Conservation (phyloP, 2,329 filamentous ascomycete species). For the Epichloe hybrida region DNA sequence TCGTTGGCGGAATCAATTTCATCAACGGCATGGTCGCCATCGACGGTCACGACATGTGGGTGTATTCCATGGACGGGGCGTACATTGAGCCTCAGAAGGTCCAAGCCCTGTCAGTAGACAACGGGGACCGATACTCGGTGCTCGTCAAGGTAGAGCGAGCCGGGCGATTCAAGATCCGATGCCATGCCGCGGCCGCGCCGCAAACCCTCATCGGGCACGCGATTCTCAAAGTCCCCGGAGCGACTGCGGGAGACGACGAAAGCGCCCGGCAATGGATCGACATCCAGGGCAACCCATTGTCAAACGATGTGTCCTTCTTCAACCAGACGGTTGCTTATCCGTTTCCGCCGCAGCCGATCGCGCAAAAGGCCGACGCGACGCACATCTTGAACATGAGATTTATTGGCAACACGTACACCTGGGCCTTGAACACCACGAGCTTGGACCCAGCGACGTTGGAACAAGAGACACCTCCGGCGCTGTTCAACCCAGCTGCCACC, state of each 20-base stretch:
- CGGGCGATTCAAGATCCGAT: slow-evolving; percentile 41
- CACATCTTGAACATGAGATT: slow-evolving; percentile 28
- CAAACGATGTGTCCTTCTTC: slow-evolving; percentile 28
- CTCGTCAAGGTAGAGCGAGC: slow-evolving; percentile 21
- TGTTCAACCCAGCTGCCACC: slow-evolving; percentile 23
- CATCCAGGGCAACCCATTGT: slow-evolving; percentile 30
- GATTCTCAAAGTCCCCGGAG: slow-evolving; percentile 24
- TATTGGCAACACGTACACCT: slow-evolving; percentile 33
- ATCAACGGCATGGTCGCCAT: slow-evolving; percentile 32
- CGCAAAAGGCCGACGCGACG: slow-evolving; percentile 29
- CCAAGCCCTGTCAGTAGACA: slow-evolving; percentile 32
- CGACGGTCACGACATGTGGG: slow-evolving; percentile 38
- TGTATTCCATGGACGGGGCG: slow-evolving; percentile 40
- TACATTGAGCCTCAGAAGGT: slow-evolving; percentile 39
- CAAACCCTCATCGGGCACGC: slow-evolving; percentile 44
- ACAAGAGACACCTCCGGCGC: slow-evolving; percentile 27
- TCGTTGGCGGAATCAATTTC: slow-evolving; percentile 39
- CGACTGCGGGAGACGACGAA: too few relatives aligned
- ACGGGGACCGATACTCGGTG: slow-evolving; percentile 39
- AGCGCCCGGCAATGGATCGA: slow-evolving; percentile 32
- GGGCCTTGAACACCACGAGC: slow-evolving; percentile 36
- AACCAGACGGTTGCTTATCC: slow-evolving; percentile 28
- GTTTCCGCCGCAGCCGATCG: slow-evolving; percentile 32
- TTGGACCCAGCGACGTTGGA: slow-evolving; percentile 24
- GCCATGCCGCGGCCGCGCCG: slow-evolving; percentile 30